Evolutionary conservation across 169 alveolate genomes (phyloP), one percentile per base, ranked within the genome.

Genomic region (Babesia bigemina): DNA sequence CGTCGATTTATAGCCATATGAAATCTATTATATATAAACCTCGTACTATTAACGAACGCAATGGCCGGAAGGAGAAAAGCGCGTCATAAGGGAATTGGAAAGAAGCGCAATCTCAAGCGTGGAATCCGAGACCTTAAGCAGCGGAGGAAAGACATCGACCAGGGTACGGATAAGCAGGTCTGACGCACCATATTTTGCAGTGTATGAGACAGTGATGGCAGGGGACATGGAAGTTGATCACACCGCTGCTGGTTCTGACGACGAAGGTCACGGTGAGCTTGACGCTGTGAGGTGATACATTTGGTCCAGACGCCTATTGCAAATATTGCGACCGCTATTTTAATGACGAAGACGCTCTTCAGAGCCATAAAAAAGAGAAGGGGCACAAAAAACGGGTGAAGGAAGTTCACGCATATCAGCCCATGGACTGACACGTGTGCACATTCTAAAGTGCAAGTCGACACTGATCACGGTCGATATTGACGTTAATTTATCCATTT

Each of bases 261-360:
- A 56, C 44, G 67, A 66, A 13, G 57, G 56, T 12, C 28, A 60
- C n/a, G 70, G 89, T 82, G 33, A 47, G 89, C 45, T 0, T 22
- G 50, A 42, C 45, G 26, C 21, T 17, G 4, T 6, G 39, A 16
- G 42, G 36, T 10, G 10, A 42, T 12, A 42, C 52, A 67, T 36
- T 10, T 29, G 42, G 45, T 28, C 22, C 69, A 66, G 76, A 84
- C 86, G 85, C 50, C 61, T 86, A 89, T 62, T 89, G 94, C 69
- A 77, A 85, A 52, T 88, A 85, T 65, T 89, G 94, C 60, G 94
- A 89, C 61, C 85, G 90, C n/a, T 67, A 85, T 70, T 89, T 89
- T 52, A 84, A 71, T 49, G 87, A 85, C 65, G 84, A 85, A 21
- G 75, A 56, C 24, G 82, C 94, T 44, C 70, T 76, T 47, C 57